A percentile compares a stretch with the other conserved stretches of the same genome.
phyloP scores from a whole-genome alignment of 768 basidiomycete genomes.

The Xerocomus brunneocitrinus region DNA sequence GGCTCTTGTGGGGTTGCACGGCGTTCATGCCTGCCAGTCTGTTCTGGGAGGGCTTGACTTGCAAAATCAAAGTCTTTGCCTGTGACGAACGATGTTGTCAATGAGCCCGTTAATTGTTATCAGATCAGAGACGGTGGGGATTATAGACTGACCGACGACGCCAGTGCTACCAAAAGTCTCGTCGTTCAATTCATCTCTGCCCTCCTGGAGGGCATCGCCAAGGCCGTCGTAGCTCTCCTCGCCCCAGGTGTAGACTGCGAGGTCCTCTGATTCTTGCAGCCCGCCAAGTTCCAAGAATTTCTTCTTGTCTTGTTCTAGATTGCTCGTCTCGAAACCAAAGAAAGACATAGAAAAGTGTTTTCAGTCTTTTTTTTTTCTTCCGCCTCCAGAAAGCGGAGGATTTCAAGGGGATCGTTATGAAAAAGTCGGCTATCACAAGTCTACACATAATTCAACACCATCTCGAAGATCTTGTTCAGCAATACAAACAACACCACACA shows the following conservation, averaged over 20 bases:
- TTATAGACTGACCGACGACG: constrained; percentile 58
- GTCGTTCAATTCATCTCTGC: constrained; percentile 90
- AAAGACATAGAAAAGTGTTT: constrained; percentile 58
- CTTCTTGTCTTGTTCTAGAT: constrained; percentile 61
- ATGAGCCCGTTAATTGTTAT: constrained; percentile 5
- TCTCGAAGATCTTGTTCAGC: constrained; percentile 1
- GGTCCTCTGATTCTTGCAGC: constrained; percentile 63
- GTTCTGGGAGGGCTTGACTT: constrained; percentile 35
- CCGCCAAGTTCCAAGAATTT: constrained; percentile 44
- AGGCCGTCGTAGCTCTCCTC: constrained; percentile 88
- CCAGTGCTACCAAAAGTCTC: constrained; percentile 86
- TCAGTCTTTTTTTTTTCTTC: constrained; percentile 15
- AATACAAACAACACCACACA: constrained; percentile 28
- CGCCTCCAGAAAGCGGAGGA: constrained; percentile 15
- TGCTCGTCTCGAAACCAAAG: constrained; percentile 67
- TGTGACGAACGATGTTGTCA: constrained; percentile 28
- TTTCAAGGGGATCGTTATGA: constrained; percentile 1
- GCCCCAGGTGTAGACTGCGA: constrained; percentile 91
- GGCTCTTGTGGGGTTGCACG: constrained; percentile 20
- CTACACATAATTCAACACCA: not conserved
- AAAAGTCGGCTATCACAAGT: constrained; percentile 13
- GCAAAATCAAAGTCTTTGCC: constrained; percentile 93
- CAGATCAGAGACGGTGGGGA: constrained; percentile 10
- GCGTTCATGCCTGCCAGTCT: constrained; percentile 14
- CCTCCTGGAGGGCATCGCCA: constrained; percentile 82